Conservation (phyloP, 495 filamentous ascomycete species). For the Usnea hakonensis region DNA sequence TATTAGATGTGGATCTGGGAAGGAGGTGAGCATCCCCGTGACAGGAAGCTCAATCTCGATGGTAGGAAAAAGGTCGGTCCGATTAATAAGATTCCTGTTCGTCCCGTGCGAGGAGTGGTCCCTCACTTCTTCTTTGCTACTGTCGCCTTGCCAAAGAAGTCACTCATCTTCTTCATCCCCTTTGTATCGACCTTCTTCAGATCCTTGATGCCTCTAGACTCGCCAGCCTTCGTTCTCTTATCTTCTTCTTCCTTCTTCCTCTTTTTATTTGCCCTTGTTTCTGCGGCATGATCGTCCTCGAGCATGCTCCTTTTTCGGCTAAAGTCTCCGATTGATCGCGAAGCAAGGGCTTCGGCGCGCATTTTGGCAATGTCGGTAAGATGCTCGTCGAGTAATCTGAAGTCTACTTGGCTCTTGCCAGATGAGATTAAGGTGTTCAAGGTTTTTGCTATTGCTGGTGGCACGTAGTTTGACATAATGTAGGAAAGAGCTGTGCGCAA, state of each 20-base stretch:
- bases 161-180: slow-evolving; percentile 96
- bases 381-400: slow-evolving; percentile 59
- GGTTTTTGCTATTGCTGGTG: slow-evolving; percentile 40
- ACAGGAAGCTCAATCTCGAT: not conserved
- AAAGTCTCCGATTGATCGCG: slow-evolving; percentile 62
- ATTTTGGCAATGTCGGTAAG: slow-evolving; percentile 55
- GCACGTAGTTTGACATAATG: slow-evolving; percentile 64
- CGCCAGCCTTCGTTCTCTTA: slow-evolving; percentile 59
- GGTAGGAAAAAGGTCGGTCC: not conserved
- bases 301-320: slow-evolving; percentile 60
- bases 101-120: not conserved
- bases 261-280: slow-evolving; percentile 49
- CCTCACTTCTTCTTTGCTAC: slow-evolving; percentile 17
- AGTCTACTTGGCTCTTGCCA: slow-evolving; percentile 49
- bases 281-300: slow-evolving; percentile 58
- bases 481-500: slow-evolving; percentile 70
- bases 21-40: slow-evolving; percentile 23
- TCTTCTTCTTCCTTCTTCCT: slow-evolving; percentile 67
- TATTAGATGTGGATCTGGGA: slow-evolving; percentile 58
- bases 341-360: slow-evolving; percentile 58
- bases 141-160: slow-evolving; percentile 72
- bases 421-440: slow-evolving; percentile 44
- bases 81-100: not conserved
- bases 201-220: slow-evolving; percentile 66
- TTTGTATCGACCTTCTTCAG: slow-evolving; percentile 80